Evolutionary conservation across 2,329 filamentous ascomycete species (phyloP).

Genomic region (Ilyonectria mors-panacis): DNA sequence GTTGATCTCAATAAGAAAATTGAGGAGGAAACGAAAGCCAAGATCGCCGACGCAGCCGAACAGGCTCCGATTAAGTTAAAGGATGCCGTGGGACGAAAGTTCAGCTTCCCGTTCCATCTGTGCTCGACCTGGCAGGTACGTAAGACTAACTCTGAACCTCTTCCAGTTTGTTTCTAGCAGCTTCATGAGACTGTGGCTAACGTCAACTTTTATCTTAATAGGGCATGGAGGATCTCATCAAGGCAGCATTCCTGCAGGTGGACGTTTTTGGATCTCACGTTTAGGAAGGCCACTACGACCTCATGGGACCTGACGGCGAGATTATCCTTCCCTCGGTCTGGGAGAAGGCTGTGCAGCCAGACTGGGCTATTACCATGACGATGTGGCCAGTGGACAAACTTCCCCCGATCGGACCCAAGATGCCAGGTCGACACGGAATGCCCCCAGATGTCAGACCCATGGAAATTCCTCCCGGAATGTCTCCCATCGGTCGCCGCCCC

Average conservation of each 20-base stretch:
- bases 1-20: conserved; percentile 74
- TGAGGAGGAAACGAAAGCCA: conserved; percentile 69
- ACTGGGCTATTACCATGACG: conserved; percentile 69
- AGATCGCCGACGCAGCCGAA: conserved; percentile 66
- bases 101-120: conserved; percentile 89
- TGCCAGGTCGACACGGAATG: conserved; percentile 30
- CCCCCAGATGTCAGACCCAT: conserved; percentile 21
- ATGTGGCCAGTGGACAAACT: conserved; percentile 72
- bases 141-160: conserved; percentile 36
- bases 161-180: neutral
- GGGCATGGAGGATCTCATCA: conserved; percentile 92
- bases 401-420: conserved; percentile 46
- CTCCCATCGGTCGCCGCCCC: conserved; percentile 17
- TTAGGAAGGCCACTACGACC: conserved; percentile 83
- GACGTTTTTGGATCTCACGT: conserved; percentile 84
- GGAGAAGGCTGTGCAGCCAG: conserved; percentile 85
- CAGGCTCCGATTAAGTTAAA: conserved; percentile 90
- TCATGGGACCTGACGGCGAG: conserved; percentile 84
- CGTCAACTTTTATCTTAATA: conserved; percentile 51
- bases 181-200: conserved; percentile 40
- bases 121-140: conserved; percentile 88
- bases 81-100: conserved; percentile 91
- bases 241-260: conserved; percentile 86
- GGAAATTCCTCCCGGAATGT: conserved; percentile 17
- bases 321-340: conserved; percentile 85